phyloP scores from a whole-genome alignment of 2,329 filamentous ascomycete genomes.

The Drechslerella coelobrocha region DNA sequence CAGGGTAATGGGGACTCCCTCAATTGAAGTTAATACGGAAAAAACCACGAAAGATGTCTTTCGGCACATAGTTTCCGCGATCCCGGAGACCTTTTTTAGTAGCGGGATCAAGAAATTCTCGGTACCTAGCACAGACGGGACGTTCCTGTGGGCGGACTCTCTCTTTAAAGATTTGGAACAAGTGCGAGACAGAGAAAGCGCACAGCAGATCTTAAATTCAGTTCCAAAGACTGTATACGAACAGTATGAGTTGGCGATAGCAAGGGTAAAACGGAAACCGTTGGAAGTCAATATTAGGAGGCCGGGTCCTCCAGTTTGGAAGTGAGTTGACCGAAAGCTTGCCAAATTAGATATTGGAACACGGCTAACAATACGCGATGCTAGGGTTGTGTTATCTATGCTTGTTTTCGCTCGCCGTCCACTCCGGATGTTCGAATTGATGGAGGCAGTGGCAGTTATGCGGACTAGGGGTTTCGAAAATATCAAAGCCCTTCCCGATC shows the following conservation, averaged over 20 bases:
- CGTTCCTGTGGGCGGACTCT: background rate
- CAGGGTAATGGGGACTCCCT: background rate
- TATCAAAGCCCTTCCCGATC: background rate
- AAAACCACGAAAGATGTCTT: background rate
- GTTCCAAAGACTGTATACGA: too few relatives aligned
- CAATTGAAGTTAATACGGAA: background rate
- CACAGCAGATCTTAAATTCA: too few relatives aligned
- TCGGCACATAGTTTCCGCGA: background rate
- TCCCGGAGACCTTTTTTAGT: background rate
- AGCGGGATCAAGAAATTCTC: background rate
- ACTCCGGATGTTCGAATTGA: slow-evolving; percentile 7
- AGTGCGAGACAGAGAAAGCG: too few relatives aligned
- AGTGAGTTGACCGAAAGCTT: background rate
- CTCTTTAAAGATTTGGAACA: too few relatives aligned
- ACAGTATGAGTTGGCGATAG: too few relatives aligned
- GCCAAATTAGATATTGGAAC: background rate
- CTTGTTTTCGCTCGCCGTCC: background rate
- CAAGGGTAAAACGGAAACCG: too few relatives aligned
- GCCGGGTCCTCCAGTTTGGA: too few relatives aligned
- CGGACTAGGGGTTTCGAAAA: background rate
- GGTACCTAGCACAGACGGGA: background rate
- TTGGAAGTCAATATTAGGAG: too few relatives aligned
- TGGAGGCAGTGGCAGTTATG: slow-evolving; percentile 6
- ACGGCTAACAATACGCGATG: background rate
- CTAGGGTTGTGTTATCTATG: slow-evolving; percentile 11